Evolutionary conservation across 495 filamentous ascomycete species (phyloP), one percentile per base, ranked within the genome.

Genomic region (Tuber magnatum): DNA sequence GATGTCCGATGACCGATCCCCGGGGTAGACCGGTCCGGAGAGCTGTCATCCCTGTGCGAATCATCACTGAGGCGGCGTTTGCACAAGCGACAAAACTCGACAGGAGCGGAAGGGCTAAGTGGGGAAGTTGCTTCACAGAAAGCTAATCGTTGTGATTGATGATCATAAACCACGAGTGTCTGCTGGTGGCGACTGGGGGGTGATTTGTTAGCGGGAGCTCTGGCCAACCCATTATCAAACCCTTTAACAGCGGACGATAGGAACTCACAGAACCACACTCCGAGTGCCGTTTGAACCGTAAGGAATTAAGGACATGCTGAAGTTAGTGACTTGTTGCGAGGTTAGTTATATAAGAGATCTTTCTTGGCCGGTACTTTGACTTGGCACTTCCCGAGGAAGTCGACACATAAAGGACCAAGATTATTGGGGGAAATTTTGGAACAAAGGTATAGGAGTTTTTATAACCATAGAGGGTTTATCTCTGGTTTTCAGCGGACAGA

Each of bases 151-250:
- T 91, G 90, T 10, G 93, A 96, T 68, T 91, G 87, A 61, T 90
- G 91, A 84, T 99, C 94, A 80, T 92, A 93, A 70, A 98, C 89
- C 35, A 99, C 96, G 72, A 99, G 90, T 6, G 94, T 91, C 83
- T 95, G 91, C 81, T 94, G 91, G 83, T 97, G 93, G 78, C 95
- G 95, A 42, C 94, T 98, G 80, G n/a, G 41, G 28, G 44, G 28
- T 38, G 35, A 43, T 72, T 22, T 69, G 72, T 41, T 78, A 44
- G 69, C 32, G 69, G 70, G 61, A 51, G n/a, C 39, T 35, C 46
- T 41, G 32, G 43, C 51, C 14, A 72, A 39, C 56, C 32, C 39
- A 38, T 22, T n/a, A 69, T 38, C 39, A 43, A 46, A 12, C 20
- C 42, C 73, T 75, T n/a, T 22, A 41, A 68, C 61, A 24, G 35